phyloP scores from a whole-genome alignment of 83 land plant genomes.

The Isoetes engelmannii region DNA sequence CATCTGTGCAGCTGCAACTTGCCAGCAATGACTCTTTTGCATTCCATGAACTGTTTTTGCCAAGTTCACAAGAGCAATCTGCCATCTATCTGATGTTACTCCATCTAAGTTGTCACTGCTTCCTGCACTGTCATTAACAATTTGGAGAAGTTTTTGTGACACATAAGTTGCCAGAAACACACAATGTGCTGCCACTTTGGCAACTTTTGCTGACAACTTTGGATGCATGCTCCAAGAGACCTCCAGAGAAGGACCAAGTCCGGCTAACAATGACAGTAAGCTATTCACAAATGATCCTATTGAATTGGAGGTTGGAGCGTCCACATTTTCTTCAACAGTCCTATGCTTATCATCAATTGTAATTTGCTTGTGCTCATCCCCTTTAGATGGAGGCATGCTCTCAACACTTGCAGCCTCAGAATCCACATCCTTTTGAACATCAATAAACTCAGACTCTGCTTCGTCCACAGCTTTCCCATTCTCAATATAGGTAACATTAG shows the following conservation, averaged over 20 bases:
- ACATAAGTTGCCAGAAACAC: constrained; percentile 19
- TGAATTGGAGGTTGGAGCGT: background rate
- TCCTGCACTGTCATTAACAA: constrained; percentile 8
- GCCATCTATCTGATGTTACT: constrained; percentile 20
- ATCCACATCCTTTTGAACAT: background rate
- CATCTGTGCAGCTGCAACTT: constrained; percentile 58
- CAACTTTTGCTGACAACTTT: constrained; percentile 46
- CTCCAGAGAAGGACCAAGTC: constrained; percentile 49
- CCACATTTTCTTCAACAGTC: background rate
- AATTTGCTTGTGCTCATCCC: too few relatives aligned
- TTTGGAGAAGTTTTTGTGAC: background rate
- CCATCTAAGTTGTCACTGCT: constrained; percentile 8
- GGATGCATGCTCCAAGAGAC: constrained; percentile 68
- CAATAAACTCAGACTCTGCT: background rate
- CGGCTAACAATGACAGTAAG: constrained; percentile 37
- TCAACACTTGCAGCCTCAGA: background rate
- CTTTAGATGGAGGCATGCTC: background rate
- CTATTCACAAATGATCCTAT: constrained; percentile 29
- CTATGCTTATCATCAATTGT: too few relatives aligned
- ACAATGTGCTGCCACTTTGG: constrained; percentile 42
- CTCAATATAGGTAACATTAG: too few relatives aligned
- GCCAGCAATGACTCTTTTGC: constrained; percentile 64
- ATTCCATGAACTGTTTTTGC: constrained; percentile 27
- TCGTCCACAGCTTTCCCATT: too few relatives aligned
- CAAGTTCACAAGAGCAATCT: constrained; percentile 40